These are phyloP conservation scores for Thelonectria blattea DNA, from an alignment of 2,329 filamentous ascomycete species.

Conservation along the genomic window DNA sequence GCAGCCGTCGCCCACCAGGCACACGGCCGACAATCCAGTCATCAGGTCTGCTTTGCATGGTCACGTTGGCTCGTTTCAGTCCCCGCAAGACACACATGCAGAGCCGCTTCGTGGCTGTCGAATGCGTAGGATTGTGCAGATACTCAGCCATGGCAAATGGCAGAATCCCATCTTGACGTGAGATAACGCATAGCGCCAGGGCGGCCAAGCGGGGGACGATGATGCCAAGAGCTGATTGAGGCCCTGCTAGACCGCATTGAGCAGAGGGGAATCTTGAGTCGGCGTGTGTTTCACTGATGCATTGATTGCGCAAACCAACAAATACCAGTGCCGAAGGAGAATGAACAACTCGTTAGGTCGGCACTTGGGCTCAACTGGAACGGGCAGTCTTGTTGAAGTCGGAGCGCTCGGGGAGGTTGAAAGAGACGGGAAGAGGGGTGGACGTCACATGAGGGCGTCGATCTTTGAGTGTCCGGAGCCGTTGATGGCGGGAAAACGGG, in stretches of 20 bases:
- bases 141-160: constrained; percentile 7
- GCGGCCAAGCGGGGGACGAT: background rate
- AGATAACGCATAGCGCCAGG: background rate
- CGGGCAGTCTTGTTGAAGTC: constrained; percentile 14
- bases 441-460: constrained; percentile 35
- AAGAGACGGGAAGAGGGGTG: constrained; percentile 13
- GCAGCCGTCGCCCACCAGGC: background rate
- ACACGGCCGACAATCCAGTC: background rate
- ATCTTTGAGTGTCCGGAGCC: constrained; percentile 28
- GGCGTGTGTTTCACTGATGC: background rate
- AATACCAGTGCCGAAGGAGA: background rate
- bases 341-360: background rate
- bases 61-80: constrained; percentile 1
- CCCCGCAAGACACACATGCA: background rate
- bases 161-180: constrained; percentile 13
- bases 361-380: constrained; percentile 15
- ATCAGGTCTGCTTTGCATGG: constrained; percentile 4
- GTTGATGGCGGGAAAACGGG: constrained; percentile 9
- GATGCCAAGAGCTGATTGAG: background rate
- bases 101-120: background rate
- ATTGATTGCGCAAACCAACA: background rate
- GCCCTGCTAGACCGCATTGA: background rate
- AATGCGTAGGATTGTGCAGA: background rate
- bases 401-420: constrained; percentile 11
- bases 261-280: background rate